Evolutionary conservation across 805 yeast genomes (phyloP), one percentile per base, ranked within the genome.

Genomic region (Naumovozyma dairenensis): DNA sequence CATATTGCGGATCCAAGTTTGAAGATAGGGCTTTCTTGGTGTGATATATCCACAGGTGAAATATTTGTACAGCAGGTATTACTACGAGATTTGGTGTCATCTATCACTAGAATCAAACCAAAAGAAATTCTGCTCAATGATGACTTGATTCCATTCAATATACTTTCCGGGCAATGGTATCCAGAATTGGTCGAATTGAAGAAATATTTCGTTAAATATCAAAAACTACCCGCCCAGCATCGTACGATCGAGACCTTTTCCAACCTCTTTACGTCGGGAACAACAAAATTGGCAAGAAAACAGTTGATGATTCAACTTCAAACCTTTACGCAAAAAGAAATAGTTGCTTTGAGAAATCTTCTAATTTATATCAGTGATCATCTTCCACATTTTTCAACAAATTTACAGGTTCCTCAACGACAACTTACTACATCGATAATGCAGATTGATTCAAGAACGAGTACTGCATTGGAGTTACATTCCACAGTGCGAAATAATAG

Each of bases 21-120:
- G 30, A 62, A 62, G 16, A 66, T 86, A 3, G 95, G 95, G 0
- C 47, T 92, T 1, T 69, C 86, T 19, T 92, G 97, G 97, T 71
- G 80, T 28, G 98, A 92, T 58, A 63, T 89, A 0, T 80, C 92
- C 0, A 74, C 89, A 1, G 96, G 97, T 0, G 76, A 75, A 16
- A 71, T 84, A 29, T 74, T 66, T 46, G 80, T 80, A 2, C 83
- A 84, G 48, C 71, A 72, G 31, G 72, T 83, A 0, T 66, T 69
- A 1, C 49, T 78, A 15, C 69, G 65, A 4, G 78, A 76, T 17
- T 57, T 87, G 3, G 66, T 77, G 32, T 70, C 92, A 5, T 84
- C 84, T 27, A 60, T 92, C 1, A 66, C 89, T 0, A 67, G 96
- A 38, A 75, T 92, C 5, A 68, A 68, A 31, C 97, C 98, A 0